Percentiles rank a stretch among this genome's conserved stretches.
Conservation (phyloP, 371 early-diverging fungal genomes). For the Synchytrium microbalum region DNA sequence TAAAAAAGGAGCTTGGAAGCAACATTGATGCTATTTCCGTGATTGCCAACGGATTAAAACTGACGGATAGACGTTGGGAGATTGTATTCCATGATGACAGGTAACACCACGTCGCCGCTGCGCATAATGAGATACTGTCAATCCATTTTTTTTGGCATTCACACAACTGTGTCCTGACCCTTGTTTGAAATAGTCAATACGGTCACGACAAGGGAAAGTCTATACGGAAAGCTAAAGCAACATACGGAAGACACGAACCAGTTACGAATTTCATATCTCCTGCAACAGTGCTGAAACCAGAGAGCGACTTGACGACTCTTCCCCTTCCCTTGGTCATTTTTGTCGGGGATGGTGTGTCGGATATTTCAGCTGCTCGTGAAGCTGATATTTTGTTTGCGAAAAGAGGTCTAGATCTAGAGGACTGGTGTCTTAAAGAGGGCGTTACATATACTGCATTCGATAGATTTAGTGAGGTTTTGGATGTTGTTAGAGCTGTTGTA, state of each 20-base stretch:
- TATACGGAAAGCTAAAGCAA: constrained; percentile 7
- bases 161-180: too few species aligned
- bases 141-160: background rate
- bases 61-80: constrained; percentile 42
- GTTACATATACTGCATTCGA: constrained; percentile 47
- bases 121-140: constrained; percentile 49
- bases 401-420: constrained; percentile 51
- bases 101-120: constrained; percentile 33
- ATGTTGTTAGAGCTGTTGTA: too few species aligned
- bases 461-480: constrained; percentile 42
- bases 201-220: background rate
- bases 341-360: constrained; percentile 62
- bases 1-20: constrained; percentile 2
- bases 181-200: constrained; percentile 1
- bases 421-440: constrained; percentile 46
- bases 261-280: constrained; percentile 8
- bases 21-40: constrained; percentile 33
- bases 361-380: constrained; percentile 59
- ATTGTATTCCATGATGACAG: constrained; percentile 51
- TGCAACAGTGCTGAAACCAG: background rate
- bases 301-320: constrained; percentile 15
- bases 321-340: constrained; percentile 52
- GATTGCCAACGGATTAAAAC: constrained; percentile 38
- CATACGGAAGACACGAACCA: constrained; percentile 7
- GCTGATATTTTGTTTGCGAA: constrained; percentile 59